Evolutionary conservation across 2,329 filamentous ascomycete genomes (phyloP).

Genomic region (Beauveria caledonica): DNA sequence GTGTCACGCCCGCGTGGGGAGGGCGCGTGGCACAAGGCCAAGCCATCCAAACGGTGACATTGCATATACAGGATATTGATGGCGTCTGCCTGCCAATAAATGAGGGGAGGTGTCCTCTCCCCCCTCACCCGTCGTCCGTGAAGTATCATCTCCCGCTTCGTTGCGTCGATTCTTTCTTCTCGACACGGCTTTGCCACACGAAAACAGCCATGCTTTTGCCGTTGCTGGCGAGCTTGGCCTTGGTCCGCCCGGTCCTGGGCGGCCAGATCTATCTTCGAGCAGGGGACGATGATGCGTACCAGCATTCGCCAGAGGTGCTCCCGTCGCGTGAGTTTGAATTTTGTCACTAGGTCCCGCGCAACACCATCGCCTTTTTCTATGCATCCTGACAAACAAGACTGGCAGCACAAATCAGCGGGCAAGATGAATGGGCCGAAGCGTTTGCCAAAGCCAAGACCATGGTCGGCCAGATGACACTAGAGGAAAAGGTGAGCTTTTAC

Average conservation of each 20-base stretch:
- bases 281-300: not conserved
- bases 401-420: conserved; percentile 24
- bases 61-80: not conserved
- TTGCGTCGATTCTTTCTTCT: not conserved
- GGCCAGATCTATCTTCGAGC: not conserved
- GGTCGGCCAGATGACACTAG: conserved; percentile 54
- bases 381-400: not conserved
- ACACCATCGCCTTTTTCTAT: too few relatives aligned
- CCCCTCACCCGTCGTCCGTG: not conserved
- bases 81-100: not conserved
- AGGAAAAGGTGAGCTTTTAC: conserved; percentile 43
- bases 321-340: conserved; percentile 1
- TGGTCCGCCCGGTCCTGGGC: not conserved
- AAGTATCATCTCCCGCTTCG: not conserved
- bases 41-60: not conserved
- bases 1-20: not conserved
- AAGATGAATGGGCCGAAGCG: conserved; percentile 44
- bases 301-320: not conserved
- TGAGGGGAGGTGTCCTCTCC: not conserved
- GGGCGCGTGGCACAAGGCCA: too few relatives aligned
- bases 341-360: not conserved
- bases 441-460: conserved; percentile 49
- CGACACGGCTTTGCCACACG: rapidly evolving
- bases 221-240: not conserved
- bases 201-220: not conserved